Conservation (phyloP, 2,329 filamentous ascomycete species). For the Helotiales sp. region DNA sequence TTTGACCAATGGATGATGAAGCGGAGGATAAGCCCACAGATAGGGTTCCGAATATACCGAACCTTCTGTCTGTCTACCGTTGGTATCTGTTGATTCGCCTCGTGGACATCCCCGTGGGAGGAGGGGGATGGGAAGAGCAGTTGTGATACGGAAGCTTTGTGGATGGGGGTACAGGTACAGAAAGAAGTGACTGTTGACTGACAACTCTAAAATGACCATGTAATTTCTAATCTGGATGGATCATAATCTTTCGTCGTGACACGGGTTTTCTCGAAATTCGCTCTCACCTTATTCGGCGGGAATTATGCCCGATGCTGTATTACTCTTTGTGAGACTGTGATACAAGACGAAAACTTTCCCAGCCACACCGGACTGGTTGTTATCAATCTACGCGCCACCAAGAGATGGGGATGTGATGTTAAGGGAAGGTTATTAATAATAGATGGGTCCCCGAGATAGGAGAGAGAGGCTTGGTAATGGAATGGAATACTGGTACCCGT, state of each 20-base stretch:
- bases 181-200: neutral
- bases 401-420: neutral
- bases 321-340: neutral
- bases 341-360: neutral
- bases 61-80: neutral
- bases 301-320: slow-evolving; percentile 13
- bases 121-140: neutral
- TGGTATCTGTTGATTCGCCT: neutral
- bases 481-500: neutral
- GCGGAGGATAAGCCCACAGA: neutral
- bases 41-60: slow-evolving; percentile 9
- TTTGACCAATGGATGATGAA: neutral
- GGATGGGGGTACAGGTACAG: neutral
- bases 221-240: neutral
- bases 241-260: neutral
- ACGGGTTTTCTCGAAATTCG: neutral
- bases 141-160: neutral
- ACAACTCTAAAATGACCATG: neutral
- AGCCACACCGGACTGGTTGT: neutral
- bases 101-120: neutral
- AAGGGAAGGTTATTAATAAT: neutral
- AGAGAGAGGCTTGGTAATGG: neutral
- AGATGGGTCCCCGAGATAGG: neutral
- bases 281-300: slow-evolving; percentile 1
- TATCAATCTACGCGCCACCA: neutral